Conservation (phyloP, 345 rosid species). For the Sisymbrium irio region DNA sequence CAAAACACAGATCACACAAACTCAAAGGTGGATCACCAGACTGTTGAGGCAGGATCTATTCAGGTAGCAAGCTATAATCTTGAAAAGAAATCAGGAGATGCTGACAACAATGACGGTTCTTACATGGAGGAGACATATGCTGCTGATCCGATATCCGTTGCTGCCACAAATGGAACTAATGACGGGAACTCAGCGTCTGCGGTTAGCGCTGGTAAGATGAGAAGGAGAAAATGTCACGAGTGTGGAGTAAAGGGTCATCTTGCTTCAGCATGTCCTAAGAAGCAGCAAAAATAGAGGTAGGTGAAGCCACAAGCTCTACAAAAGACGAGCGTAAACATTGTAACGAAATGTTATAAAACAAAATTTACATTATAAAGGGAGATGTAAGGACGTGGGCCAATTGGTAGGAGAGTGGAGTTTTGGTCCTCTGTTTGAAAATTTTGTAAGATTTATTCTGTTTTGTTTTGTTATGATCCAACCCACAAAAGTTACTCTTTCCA, state of each 20-base stretch:
- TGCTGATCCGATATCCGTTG: background rate
- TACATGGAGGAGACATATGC: conserved; percentile 9
- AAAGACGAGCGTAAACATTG: conserved; percentile 7
- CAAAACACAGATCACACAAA: conserved; percentile 30
- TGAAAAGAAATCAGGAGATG: conserved; percentile 33
- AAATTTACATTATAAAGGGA: conserved; percentile 12
- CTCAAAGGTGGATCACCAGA: conserved; percentile 54
- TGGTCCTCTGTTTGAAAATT: conserved; percentile 9
- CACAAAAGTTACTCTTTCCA: background rate
- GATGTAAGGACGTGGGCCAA: conserved; percentile 7
- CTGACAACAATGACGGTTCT: conserved; percentile 33
- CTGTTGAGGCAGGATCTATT: conserved; percentile 58
- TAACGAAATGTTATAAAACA: background rate
- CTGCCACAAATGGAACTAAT: conserved; percentile 14
- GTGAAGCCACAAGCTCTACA: conserved; percentile 8
- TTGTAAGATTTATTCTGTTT: background rate
- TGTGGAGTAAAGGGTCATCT: conserved; percentile 76
- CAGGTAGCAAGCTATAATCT: conserved; percentile 59
- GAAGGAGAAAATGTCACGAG: conserved; percentile 71
- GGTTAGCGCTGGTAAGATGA: conserved; percentile 58
- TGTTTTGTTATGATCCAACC: background rate
- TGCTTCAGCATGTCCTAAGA: conserved; percentile 72
- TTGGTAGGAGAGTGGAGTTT: conserved; percentile 25
- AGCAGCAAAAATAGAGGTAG: conserved; percentile 36
- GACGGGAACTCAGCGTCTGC: conserved; percentile 5